Evolutionary conservation across 2,329 filamentous ascomycete species (phyloP), one percentile per base, ranked within the genome.

Genomic region (Calonectria hongkongensis): DNA sequence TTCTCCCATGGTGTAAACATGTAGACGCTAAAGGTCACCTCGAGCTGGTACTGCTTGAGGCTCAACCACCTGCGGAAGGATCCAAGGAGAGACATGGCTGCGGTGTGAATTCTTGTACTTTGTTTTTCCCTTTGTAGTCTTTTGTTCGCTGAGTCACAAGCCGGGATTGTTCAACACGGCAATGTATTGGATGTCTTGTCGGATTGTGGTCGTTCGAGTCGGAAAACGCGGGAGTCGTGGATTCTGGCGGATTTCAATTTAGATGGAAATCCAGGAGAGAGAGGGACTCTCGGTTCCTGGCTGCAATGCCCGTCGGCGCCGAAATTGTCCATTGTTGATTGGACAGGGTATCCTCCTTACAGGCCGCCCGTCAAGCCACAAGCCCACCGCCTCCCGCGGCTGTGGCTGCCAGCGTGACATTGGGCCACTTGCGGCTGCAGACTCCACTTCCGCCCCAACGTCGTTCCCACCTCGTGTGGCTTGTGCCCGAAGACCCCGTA

Each of bases 1-100:
- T 98, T 98, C 88, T 99, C 97, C 66, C 94, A 95, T 1, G 95
- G 94, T 45, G 96, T 98, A 80, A 98, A 93, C 94, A 99, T 98
- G 89, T 99, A 98, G 30, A 98, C 91, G 73, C 94, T 94, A 85
- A 97, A 97, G 15, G 96, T 98, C 84, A 98, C 96, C 87, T 99
- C 97, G 83, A 98, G 95, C 88, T 98, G 97, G 88, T 98, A 98
- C 84, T 96, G 93, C 90, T 99, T 99, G 85, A 96, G 91, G 85
- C 95, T 93, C 78, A 98, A 89, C 95, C 96, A 98, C 84, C 93
- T 92, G 76, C 94, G 90, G 80, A 97, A 89, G 56, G 86, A 83
- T 76, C 88, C 86, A 78, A 89, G 79, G 60, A 78, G 76, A 58
- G 85, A 86, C 82, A 85, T 82, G 68, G 74, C 82, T 73, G 69